phyloP scores from a whole-genome alignment of 148 eudicot species.

The Rhododendron henanense region DNA sequence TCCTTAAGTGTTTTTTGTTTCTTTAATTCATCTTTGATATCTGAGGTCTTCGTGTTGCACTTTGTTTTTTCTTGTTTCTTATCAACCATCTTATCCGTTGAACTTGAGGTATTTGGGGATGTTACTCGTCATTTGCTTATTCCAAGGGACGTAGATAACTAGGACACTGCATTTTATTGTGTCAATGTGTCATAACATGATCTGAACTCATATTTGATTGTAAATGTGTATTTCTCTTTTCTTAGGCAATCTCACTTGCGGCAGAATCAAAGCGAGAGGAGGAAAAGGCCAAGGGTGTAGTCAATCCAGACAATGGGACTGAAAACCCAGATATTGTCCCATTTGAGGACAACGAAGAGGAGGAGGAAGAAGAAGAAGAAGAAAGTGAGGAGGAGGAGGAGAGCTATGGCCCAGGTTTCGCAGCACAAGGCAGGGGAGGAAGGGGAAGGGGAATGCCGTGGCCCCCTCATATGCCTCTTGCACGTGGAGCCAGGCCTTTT shows the following conservation, averaged over 20 bases:
- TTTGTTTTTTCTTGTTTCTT: not conserved
- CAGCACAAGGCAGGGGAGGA: conserved; percentile 63
- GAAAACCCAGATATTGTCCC: conserved; percentile 90
- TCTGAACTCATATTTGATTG: not conserved
- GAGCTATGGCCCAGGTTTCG: conserved; percentile 39
- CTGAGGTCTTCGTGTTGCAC: not conserved
- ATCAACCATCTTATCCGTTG: not conserved
- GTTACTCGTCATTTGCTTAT: not conserved
- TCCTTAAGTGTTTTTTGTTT: not conserved
- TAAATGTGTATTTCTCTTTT: not conserved
- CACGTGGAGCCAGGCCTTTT: conserved; percentile 60
- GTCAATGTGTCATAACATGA: not conserved
- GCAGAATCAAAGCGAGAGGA: conserved; percentile 91
- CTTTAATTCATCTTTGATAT: not conserved
- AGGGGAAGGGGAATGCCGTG: conserved; percentile 91
- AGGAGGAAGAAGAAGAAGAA: conserved; percentile 59
- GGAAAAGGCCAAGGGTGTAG: conserved; percentile 79
- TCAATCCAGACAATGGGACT: conserved; percentile 57
- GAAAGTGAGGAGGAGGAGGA: conserved; percentile 94
- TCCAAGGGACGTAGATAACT: not conserved
- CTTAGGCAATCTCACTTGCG: conserved; percentile 66
- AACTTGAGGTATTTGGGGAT: not conserved
- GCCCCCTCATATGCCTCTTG: conserved; percentile 80
- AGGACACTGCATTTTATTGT: not conserved
- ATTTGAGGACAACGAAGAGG: conserved; percentile 95